Percentiles rank a stretch among this genome's conserved stretches.
Conservation (phyloP, 208 protist genomes). For the Trypanosoma cruzi region DNA sequence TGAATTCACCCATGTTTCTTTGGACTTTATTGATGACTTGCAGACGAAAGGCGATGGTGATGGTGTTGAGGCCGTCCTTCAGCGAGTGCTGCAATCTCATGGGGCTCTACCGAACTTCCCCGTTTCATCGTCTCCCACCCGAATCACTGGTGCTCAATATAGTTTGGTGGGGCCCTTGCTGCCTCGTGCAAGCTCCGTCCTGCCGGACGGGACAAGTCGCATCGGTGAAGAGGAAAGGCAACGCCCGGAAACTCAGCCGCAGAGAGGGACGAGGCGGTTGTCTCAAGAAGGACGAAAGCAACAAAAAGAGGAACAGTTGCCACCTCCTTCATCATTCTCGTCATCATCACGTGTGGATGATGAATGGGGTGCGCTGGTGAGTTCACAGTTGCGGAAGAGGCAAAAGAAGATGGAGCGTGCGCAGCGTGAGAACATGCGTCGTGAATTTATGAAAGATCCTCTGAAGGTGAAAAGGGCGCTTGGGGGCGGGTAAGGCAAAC, state of each 20-base stretch:
- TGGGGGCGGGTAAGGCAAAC: background rate
- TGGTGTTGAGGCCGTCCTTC: conserved; percentile 37
- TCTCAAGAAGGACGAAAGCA: background rate
- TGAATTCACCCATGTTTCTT: conserved; percentile 51
- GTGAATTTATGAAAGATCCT: conserved; percentile 74
- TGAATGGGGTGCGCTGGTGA: conserved; percentile 61
- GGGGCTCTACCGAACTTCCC: conserved; percentile 19
- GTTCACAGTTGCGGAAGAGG: conserved; percentile 63
- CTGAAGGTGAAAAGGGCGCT: conserved; percentile 57
- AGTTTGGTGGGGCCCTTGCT: background rate
- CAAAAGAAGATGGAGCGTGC: conserved; percentile 67
- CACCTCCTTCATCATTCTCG: background rate
- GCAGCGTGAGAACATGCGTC: conserved; percentile 49
- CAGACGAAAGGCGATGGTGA: conserved; percentile 31
- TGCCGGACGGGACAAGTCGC: background rate
- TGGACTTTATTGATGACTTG: conserved; percentile 22
- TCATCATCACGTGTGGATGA: conserved; percentile 1
- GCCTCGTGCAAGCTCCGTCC: background rate
- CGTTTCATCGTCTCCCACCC: background rate
- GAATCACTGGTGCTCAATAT: background rate
- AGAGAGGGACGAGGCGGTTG: background rate
- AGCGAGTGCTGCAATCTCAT: conserved; percentile 42
- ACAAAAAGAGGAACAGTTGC: background rate
- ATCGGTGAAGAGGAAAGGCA: background rate
- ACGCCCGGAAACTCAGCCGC: conserved; percentile 20